Percentiles rank a stretch among this genome's conserved stretches.
Evolutionary conservation across 352 stramenopile genomes (phyloP).

Genomic region (Saprolegnia parasitica): DNA sequence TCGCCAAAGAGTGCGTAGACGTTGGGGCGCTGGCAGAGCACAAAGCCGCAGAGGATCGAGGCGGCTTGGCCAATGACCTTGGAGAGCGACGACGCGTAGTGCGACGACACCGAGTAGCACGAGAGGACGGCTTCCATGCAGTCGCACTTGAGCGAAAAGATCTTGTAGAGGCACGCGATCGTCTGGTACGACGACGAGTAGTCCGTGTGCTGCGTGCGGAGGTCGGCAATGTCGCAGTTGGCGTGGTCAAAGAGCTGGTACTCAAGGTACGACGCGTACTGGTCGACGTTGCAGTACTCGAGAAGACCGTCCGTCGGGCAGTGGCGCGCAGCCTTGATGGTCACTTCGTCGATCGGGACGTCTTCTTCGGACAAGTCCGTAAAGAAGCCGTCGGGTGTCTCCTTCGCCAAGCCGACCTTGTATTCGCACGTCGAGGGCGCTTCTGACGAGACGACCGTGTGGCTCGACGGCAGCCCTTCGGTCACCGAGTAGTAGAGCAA

Average conservation of each 20-base stretch:
- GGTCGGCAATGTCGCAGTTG: slow-evolving; percentile 21
- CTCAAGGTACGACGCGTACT: slow-evolving; percentile 20
- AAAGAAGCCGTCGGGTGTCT: neutral
- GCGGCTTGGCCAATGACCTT: slow-evolving; percentile 26
- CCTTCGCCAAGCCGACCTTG: neutral
- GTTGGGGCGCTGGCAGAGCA: slow-evolving; percentile 27
- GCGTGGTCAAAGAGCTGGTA: slow-evolving; percentile 26
- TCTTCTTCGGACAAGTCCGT: neutral
- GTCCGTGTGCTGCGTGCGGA: slow-evolving; percentile 16
- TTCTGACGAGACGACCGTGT: neutral
- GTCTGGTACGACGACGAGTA: slow-evolving; percentile 25
- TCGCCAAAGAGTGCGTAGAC: slow-evolving; percentile 27
- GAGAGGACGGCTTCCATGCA: slow-evolving; percentile 27
- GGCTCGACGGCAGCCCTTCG: neutral
- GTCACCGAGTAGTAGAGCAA: slow-evolving; percentile 26
- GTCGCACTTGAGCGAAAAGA: slow-evolving; percentile 30
- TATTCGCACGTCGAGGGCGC: slow-evolving; percentile 10
- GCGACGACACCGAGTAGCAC: slow-evolving; percentile 18
- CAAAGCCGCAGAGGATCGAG: slow-evolving; percentile 27
- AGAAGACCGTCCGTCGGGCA: slow-evolving; percentile 26
- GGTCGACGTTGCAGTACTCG: slow-evolving; percentile 26
- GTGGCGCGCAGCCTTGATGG: slow-evolving; percentile 12
- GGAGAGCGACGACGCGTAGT: slow-evolving; percentile 20
- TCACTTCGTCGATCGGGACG: neutral
- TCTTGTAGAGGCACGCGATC: slow-evolving; percentile 28